Base-by-base conservation (phyloP, 306 rosid species). In the Casuarina cunninghamiana region DNA sequence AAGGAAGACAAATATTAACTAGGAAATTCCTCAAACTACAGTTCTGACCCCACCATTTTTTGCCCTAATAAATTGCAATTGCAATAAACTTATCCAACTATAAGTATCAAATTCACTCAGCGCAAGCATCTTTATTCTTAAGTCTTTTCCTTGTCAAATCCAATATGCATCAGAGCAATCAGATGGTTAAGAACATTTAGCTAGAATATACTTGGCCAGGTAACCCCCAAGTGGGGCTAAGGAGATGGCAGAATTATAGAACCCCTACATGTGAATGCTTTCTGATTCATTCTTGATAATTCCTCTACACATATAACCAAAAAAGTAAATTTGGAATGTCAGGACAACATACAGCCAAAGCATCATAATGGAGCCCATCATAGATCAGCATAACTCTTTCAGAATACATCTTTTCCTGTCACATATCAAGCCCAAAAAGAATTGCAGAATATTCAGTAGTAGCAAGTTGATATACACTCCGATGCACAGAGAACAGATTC, bases 351-450 rank as follows among this genome's bases (percentile, higher is more conserved):
- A 96, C 99, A 58, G 91, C 98, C 83, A 96, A 84, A 73, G 99
- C 96, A 80, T 96, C 99, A 1, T 96, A 96, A 79, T 96, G 99
- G 71, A 96, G 93, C 50, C 99, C 99, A 78, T 96, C 98, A 75
- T 96, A 93, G 61, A 96, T 83, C 84, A 93, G 90, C 91, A 96
- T 83, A 76, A 89, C 93, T 78, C 99, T 87, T 84, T 93, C 97
- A 0, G 94, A 91, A 66, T 89, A 96, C 44, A 63, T 83, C 42
- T 69, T 81, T 65, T 80, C 99, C 99, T 91, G 96, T 84, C 81
- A 85, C 81, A 79, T 60, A 45, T 45, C 58, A 73, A 75, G 71
- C 39, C 80, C 58, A 26, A 85, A 57, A 50, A 74, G 74, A 74
- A 8, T 10, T 26, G 74, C 2, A 39, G 68, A 77, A 75, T 13